Evolutionary conservation across 1,284 basidiomycete species (phyloP).

Genomic region (Grifola frondosa): DNA sequence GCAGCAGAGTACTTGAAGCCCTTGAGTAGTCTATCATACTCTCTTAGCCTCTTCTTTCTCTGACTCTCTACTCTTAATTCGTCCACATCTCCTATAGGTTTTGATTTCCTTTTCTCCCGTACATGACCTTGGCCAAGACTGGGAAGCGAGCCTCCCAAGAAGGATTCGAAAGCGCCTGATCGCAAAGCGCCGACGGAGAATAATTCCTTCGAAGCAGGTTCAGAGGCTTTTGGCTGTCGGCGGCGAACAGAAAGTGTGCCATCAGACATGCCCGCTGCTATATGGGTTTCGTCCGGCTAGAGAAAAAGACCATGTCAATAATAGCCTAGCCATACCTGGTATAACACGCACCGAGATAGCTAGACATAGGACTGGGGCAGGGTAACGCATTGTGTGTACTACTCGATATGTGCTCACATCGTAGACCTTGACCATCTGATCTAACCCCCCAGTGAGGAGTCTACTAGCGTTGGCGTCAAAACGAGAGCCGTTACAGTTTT

Average conservation of each 20-base stretch:
- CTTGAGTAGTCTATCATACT: slow-evolving; percentile 91
- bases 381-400: slow-evolving; percentile 98
- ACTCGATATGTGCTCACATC: slow-evolving; percentile 94
- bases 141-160: slow-evolving; percentile 59
- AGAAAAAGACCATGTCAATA: too few relatives aligned
- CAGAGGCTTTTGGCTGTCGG: slow-evolving; percentile 74
- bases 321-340: too few relatives aligned
- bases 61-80: slow-evolving; percentile 79
- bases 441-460: slow-evolving; percentile 87
- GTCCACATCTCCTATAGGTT: slow-evolving; percentile 53
- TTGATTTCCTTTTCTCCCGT: slow-evolving; percentile 52
- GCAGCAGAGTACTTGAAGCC: slow-evolving; percentile 95
- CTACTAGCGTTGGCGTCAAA: slow-evolving; percentile 78
- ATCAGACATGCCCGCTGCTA: slow-evolving; percentile 95
- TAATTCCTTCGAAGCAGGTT: slow-evolving; percentile 47
- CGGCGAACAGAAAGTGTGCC: slow-evolving; percentile 90
- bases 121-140: slow-evolving; percentile 56
- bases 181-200: slow-evolving; percentile 48
- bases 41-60: slow-evolving; percentile 72
- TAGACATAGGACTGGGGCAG: slow-evolving; percentile 87
- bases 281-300: slow-evolving; percentile 96
- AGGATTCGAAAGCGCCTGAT: slow-evolving; percentile 70
- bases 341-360: slow-evolving; percentile 78
- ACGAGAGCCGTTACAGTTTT: slow-evolving; percentile 93
- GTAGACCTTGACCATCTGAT: slow-evolving; percentile 99